Evolutionary conservation across 805 yeast species (phyloP), one percentile per base, ranked within the genome.

Genomic region (Lipomyces sp.): DNA sequence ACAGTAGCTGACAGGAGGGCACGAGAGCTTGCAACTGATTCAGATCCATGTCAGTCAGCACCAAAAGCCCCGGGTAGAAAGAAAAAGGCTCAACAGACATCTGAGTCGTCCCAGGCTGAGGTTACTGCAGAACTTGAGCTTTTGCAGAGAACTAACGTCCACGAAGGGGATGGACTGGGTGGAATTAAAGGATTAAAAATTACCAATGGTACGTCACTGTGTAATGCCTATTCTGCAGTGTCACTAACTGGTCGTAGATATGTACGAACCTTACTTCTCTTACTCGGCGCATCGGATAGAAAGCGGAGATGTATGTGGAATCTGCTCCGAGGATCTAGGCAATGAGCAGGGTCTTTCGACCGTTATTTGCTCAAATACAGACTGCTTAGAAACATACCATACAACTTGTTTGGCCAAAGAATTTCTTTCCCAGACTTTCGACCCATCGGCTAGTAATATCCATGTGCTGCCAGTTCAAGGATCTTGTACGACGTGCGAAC

Each of bases 391-490:
- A 37, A 58, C 59, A 24, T 67, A 66, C 58, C 73, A 71, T 39
- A 63, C 62, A 4, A 39, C 59, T 5, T 71, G 73, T 54, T 63
- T 70, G 13, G 73, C 73, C 4, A 42, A 53, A 8, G 53, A 45
- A n/a, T 62, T 70, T 34, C 64, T 70, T 6, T 37, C 39, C n/a
- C 24, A 53, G 32, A 1, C 6, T n/a, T 45, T 56, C 7, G n/a
- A 57, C 3, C 64, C 42, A 6, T 11, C 42, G 30, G 59, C 54
- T 45, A 15, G 11, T 6, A 33, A 18, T 13, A 33, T 24, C 29
- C 67, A 69, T 15, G 67, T 68, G 8, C n/a, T 71, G 10, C 73
- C 73, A 7, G 66, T 67, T 6, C 37, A 37, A 10, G 73, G 73
- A 3, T 30, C 56, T 11, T 71, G 73, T 51, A 53, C 57, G 37